These are phyloP conservation scores for Apiospora aurea DNA, from an alignment of 2,329 filamentous ascomycete genomes.

Conservation along the genomic window DNA sequence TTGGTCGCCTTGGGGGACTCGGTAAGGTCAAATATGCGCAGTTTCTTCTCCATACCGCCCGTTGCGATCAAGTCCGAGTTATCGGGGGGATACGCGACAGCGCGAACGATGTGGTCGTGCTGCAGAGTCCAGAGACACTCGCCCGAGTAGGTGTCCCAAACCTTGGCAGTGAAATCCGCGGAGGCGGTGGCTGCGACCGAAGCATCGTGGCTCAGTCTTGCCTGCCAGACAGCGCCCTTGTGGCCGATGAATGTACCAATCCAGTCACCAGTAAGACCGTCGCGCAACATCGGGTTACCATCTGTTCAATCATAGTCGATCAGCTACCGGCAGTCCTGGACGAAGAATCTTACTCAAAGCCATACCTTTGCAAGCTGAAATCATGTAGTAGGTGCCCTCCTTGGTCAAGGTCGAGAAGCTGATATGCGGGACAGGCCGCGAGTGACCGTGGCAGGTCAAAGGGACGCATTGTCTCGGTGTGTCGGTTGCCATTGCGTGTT, in stretches of 20 bases:
- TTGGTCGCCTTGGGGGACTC: slow-evolving; percentile 50
- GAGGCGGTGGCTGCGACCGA: slow-evolving; percentile 90
- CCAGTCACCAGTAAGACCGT: slow-evolving; percentile 96
- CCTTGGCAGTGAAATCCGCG: slow-evolving; percentile 94
- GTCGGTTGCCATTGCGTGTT: slow-evolving; percentile 30
- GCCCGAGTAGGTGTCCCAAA: slow-evolving; percentile 97
- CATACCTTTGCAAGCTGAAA: slow-evolving; percentile 89
- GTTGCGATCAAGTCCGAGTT: slow-evolving; percentile 87
- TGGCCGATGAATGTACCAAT: slow-evolving; percentile 98
- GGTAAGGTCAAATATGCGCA: slow-evolving; percentile 89
- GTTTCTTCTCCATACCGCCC: slow-evolving; percentile 94
- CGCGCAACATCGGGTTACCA: slow-evolving; percentile 97
- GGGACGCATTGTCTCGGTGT: slow-evolving; percentile 64
- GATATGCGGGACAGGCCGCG: slow-evolving; percentile 88
- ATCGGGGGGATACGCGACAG: slow-evolving; percentile 87
- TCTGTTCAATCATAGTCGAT: slow-evolving; percentile 59
- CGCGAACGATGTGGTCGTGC: slow-evolving; percentile 94
- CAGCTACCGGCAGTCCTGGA: slow-evolving; percentile 30
- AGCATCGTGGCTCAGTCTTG: slow-evolving; percentile 86
- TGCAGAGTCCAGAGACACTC: slow-evolving; percentile 86
- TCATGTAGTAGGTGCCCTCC: slow-evolving; percentile 87
- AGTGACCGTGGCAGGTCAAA: slow-evolving; percentile 93
- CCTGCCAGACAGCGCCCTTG: slow-evolving; percentile 98
- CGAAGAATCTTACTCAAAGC: slow-evolving; percentile 27
- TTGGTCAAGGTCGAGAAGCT: slow-evolving; percentile 86